Conservation (phyloP, 768 basidiomycete genomes). For the Chalciporus chontae region DNA sequence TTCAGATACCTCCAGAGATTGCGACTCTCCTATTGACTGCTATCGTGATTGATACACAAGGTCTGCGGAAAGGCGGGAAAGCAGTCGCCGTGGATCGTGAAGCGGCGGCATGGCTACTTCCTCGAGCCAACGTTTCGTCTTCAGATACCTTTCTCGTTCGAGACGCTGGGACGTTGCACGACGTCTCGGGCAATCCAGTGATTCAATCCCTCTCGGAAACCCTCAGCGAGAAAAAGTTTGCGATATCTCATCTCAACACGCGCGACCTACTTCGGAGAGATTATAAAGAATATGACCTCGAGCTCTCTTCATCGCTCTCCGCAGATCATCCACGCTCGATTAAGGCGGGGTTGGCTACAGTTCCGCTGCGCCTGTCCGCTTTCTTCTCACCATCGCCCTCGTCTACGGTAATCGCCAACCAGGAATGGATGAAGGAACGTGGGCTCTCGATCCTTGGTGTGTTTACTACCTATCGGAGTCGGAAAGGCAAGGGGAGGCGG, state of each 20-base stretch:
- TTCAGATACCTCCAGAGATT: constrained; percentile 49
- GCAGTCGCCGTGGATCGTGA: constrained; percentile 60
- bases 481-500: constrained; percentile 55
- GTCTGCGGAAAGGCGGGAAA: constrained; percentile 76
- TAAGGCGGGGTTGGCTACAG: constrained; percentile 75
- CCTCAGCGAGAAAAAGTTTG: constrained; percentile 50
- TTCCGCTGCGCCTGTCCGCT: constrained; percentile 62
- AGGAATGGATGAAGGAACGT: constrained; percentile 64
- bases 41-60: constrained; percentile 84
- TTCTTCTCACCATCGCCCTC: constrained; percentile 32
- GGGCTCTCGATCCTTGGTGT: constrained; percentile 70
- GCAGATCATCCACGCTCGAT: constrained; percentile 35
- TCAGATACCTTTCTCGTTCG: constrained; percentile 4
- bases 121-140: constrained; percentile 46
- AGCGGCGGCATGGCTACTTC: constrained; percentile 62
- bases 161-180: constrained; percentile 12
- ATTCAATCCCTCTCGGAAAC: constrained; percentile 51
- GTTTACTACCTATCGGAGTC: constrained; percentile 64
- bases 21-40: constrained; percentile 77
- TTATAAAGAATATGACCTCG: constrained; percentile 81
- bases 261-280: constrained; percentile 88
- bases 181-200: constrained; percentile 36
- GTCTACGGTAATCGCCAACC: constrained; percentile 19
- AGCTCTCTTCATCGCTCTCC: constrained; percentile 32
- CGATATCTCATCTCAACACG: constrained; percentile 62